Percentiles rank a stretch among this genome's conserved stretches.
phyloP scores from a whole-genome alignment of 2,329 filamentous ascomycete genomes.

The Drechslera avenae region DNA sequence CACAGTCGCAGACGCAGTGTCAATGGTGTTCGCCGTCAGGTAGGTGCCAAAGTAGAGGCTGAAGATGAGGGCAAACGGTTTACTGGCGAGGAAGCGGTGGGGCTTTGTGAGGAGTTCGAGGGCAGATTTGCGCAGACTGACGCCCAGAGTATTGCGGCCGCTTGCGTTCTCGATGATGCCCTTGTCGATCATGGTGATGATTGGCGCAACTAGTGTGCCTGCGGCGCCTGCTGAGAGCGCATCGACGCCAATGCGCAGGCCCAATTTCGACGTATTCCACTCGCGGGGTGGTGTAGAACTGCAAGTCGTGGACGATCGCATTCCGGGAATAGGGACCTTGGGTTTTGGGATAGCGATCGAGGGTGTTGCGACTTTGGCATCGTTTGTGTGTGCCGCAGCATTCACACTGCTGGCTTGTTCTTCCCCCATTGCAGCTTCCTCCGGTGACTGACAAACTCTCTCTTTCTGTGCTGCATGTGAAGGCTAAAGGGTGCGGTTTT shows the following conservation, averaged over 20 bases:
- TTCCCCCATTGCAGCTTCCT: conserved; percentile 43
- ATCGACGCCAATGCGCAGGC: conserved; percentile 70
- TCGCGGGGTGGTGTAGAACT: conserved; percentile 6
- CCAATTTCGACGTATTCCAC: conserved; percentile 80
- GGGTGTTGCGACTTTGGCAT: conserved; percentile 2
- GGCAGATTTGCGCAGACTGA: conserved; percentile 66
- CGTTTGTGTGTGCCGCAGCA: background rate
- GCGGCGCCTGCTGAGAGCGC: conserved; percentile 71
- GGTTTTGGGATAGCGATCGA: conserved; percentile 9
- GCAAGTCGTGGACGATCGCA: conserved; percentile 3
- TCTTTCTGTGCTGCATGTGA: conserved; percentile 40
- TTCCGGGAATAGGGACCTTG: conserved; percentile 8
- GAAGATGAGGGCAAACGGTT: conserved; percentile 70
- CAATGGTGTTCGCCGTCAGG: conserved; percentile 82
- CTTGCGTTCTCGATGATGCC: conserved; percentile 84
- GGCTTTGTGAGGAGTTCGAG: conserved; percentile 63
- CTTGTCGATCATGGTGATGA: conserved; percentile 84
- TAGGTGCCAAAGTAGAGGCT: conserved; percentile 86
- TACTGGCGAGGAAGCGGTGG: conserved; percentile 65
- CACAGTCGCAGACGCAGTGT: conserved; percentile 74
- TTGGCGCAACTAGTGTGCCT: conserved; percentile 76
- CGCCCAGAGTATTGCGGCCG: conserved; percentile 64
- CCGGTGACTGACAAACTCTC: conserved; percentile 33
- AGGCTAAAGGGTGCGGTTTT: background rate
- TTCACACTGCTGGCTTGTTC: conserved; percentile 18